Conservation (phyloP, 768 basidiomycete genomes). For the Hypsizygus marmoreus region DNA sequence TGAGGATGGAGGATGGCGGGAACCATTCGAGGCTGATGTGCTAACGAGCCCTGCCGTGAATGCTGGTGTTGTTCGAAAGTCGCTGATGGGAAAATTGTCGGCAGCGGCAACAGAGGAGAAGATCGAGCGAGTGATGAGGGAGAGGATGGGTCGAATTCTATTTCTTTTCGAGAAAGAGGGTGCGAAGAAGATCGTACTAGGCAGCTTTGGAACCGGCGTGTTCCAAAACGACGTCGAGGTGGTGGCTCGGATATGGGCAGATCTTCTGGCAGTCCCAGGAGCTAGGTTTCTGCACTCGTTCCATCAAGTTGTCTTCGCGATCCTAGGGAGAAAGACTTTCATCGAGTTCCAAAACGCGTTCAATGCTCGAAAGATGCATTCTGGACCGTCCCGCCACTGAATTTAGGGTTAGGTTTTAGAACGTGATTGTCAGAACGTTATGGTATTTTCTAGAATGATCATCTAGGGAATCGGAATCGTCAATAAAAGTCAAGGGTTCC, state of each 20-base stretch:
- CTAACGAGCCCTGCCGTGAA: constrained; percentile 79
- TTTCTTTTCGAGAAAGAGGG: constrained; percentile 65
- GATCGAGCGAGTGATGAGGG: constrained; percentile 62
- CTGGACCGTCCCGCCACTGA: constrained; percentile 8
- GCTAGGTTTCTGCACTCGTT: constrained; percentile 63
- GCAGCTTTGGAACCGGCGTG: constrained; percentile 79
- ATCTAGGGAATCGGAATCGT: background rate
- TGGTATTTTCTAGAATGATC: constrained; percentile 32
- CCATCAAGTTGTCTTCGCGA: constrained; percentile 66
- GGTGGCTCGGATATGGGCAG: constrained; percentile 66
- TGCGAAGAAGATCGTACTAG: constrained; percentile 61
- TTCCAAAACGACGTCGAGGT: constrained; percentile 64
- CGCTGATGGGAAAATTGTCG: constrained; percentile 15
- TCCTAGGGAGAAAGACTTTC: constrained; percentile 38
- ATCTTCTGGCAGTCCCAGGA: constrained; percentile 49
- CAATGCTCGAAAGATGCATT: constrained; percentile 4
- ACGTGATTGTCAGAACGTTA: constrained; percentile 23
- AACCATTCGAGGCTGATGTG: constrained; percentile 63
- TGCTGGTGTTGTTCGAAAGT: constrained; percentile 47
- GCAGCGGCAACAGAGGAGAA: constrained; percentile 26
- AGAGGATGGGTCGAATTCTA: constrained; percentile 70
- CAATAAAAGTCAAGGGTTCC: constrained; percentile 15
- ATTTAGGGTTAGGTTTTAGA: constrained; percentile 25
- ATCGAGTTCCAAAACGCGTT: constrained; percentile 23
- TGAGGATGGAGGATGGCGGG: constrained; percentile 57